Conservation (phyloP, 257 asterid species). For the Plectranthus barbatus region DNA sequence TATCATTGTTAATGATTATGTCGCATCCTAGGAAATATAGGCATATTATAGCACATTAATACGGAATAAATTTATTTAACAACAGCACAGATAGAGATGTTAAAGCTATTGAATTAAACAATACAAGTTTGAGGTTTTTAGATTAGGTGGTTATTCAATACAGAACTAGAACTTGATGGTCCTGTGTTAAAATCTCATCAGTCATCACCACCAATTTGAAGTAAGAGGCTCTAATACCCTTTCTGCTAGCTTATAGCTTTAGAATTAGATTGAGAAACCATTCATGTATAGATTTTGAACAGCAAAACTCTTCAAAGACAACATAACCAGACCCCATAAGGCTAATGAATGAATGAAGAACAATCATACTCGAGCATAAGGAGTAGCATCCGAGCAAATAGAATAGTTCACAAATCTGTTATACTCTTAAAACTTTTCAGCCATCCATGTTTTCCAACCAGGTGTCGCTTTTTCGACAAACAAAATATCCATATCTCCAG, state of each 20-base stretch:
- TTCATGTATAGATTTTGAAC: background rate
- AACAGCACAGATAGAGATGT: background rate
- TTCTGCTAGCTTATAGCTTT: background rate
- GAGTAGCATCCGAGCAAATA: background rate
- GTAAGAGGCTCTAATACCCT: background rate
- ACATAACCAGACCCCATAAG: background rate
- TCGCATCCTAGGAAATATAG: constrained; percentile 64
- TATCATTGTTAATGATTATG: constrained; percentile 69
- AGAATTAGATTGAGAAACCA: background rate
- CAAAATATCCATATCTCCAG: background rate
- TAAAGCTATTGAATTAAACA: background rate
- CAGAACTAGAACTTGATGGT: background rate
- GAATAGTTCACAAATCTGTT: background rate
- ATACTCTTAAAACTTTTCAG: background rate
- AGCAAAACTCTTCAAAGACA: background rate
- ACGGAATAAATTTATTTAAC: background rate
- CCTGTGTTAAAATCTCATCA: background rate
- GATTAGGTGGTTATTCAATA: background rate
- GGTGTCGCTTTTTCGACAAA: background rate
- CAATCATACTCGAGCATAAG: background rate
- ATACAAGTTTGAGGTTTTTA: background rate
- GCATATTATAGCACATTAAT: constrained; percentile 5
- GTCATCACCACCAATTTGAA: background rate
- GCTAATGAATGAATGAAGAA: background rate
- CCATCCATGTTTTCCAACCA: background rate